A percentile compares a stretch with the other conserved stretches of the same genome.
Evolutionary conservation across 352 stramenopile species (phyloP).

Genomic region (Pythium grandisporangium): DNA sequence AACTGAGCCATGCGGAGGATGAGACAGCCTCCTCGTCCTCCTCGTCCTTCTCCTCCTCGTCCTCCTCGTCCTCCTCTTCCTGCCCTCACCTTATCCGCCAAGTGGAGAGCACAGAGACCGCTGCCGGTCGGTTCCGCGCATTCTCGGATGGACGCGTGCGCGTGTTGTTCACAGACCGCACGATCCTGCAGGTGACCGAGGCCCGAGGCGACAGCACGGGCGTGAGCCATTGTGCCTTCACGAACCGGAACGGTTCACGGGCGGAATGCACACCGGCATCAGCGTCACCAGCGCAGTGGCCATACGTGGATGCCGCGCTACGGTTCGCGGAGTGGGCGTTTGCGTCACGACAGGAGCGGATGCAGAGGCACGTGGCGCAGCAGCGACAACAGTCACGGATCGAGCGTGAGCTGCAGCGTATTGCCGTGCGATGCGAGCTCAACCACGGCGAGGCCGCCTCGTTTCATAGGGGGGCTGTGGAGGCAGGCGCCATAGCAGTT

Average conservation of each 20-base stretch:
- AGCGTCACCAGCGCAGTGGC: conserved; percentile 21
- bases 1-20: too few relatives aligned
- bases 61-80: too few relatives aligned
- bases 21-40: too few relatives aligned
- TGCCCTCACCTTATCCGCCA: too few relatives aligned
- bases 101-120: conserved; percentile 22
- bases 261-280: conserved; percentile 27
- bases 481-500: too few relatives aligned
- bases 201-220: conserved; percentile 12
- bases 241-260: conserved; percentile 32
- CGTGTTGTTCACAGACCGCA: conserved; percentile 58
- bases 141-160: conserved; percentile 56
- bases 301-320: conserved; percentile 40
- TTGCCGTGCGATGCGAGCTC: conserved; percentile 9
- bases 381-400: conserved; percentile 5
- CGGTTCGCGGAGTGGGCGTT: conserved; percentile 67
- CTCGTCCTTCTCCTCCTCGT: too few relatives aligned
- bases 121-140: conserved; percentile 49
- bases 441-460: too few relatives aligned
- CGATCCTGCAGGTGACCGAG: conserved; percentile 61
- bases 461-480: too few relatives aligned
- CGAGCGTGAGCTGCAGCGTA: conserved; percentile 11
- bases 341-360: conserved; percentile 35
- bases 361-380: conserved; percentile 19
- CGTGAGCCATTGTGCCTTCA: conserved; percentile 32